Evolutionary conservation across 306 rosid genomes (phyloP).

Genomic region (Quercus glauca): DNA sequence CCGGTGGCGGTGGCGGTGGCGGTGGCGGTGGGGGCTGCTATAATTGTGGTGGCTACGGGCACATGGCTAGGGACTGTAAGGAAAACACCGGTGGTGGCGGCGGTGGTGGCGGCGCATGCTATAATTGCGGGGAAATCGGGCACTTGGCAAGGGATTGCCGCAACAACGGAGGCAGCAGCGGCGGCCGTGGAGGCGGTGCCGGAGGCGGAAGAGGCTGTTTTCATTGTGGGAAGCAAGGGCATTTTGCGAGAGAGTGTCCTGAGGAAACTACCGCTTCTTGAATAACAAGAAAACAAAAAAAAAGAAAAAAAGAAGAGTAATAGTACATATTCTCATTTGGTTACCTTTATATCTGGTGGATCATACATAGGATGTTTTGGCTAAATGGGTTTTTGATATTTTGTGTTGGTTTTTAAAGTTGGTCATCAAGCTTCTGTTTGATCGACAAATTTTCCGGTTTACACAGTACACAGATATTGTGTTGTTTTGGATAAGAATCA

Average conservation of each 20-base stretch:
- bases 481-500: conserved; percentile 25
- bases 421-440: conserved; percentile 17
- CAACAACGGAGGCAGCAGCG: conserved; percentile 26
- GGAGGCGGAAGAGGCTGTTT: conserved; percentile 39
- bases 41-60: conserved; percentile 57
- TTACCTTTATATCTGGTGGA: conserved; percentile 20
- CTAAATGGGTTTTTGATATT: conserved; percentile 14
- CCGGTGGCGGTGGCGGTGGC: conserved; percentile 13
- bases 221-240: conserved; percentile 75
- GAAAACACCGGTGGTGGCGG: conserved; percentile 1
- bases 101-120: conserved; percentile 32
- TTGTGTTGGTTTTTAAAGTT: conserved; percentile 1
- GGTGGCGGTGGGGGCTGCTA: conserved; percentile 41
- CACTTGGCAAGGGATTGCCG: conserved; percentile 75
- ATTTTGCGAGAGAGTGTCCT: conserved; percentile 75
- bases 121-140: conserved; percentile 59
- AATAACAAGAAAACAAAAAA: conserved; percentile 21
- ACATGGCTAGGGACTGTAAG: conserved; percentile 61
- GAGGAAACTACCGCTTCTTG: conserved; percentile 26
- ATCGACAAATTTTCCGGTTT: conserved; percentile 28
- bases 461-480: conserved; percentile 9
- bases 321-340: conserved; percentile 50
- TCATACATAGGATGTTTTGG: conserved; percentile 42
- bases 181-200: conserved; percentile 15
- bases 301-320: conserved; percentile 47